These are phyloP conservation scores for Rossbeevera mucosa DNA, from an alignment of 768 basidiomycete species.

Conservation along the genomic window DNA sequence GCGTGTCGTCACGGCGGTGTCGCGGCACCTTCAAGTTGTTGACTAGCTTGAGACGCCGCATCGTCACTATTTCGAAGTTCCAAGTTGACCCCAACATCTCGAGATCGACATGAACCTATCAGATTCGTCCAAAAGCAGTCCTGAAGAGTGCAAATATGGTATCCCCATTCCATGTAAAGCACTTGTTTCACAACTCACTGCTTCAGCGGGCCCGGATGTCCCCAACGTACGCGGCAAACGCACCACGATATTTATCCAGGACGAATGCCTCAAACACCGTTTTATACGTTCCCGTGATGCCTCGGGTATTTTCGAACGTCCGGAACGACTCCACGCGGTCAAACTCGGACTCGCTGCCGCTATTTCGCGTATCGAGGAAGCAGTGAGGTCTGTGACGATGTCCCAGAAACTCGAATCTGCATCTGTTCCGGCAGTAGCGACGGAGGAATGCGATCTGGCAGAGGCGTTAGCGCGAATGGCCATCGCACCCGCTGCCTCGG, in stretches of 20 bases:
- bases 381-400: neutral
- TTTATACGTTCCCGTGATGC: slow-evolving; percentile 75
- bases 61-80: neutral
- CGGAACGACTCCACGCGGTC: slow-evolving; percentile 83
- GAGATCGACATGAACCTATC: neutral
- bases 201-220: neutral
- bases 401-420: neutral
- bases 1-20: too few relatives aligned
- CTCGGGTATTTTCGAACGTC: slow-evolving; percentile 82
- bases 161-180: neutral
- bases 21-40: too few relatives aligned
- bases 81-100: neutral
- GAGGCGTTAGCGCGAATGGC: slow-evolving; percentile 44
- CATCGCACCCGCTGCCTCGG: slow-evolving; percentile 22
- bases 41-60: too few relatives aligned
- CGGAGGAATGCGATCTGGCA: slow-evolving; percentile 45
- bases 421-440: slow-evolving; percentile 10
- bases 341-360: slow-evolving; percentile 78
- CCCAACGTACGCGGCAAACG: slow-evolving; percentile 6
- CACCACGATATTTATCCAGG: slow-evolving; percentile 51
- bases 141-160: neutral
- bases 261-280: slow-evolving; percentile 65
- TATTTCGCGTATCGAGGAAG: slow-evolving; percentile 64
- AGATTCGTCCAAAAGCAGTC: neutral
- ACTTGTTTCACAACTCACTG: neutral